Evolutionary conservation across 2,329 filamentous ascomycete species (phyloP), one percentile per base, ranked within the genome.

Genomic region (Pyricularia pennisetigena): DNA sequence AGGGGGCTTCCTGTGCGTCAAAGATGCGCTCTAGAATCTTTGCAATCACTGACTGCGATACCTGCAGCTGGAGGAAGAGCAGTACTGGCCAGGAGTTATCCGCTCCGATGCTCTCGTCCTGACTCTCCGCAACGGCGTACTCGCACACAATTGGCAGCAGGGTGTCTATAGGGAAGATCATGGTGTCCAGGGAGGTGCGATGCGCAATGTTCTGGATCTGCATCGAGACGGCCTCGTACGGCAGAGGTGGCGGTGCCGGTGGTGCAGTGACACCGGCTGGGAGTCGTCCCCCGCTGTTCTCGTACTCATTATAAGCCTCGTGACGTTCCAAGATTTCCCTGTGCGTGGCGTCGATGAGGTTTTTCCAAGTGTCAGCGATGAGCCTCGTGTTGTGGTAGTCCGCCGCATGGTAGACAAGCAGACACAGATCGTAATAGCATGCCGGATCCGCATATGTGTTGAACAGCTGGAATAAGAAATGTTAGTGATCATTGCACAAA

Each of bases 391-490:
- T 96, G 73, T 94, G 90, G 81, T 97, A 92, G 78, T 98, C 93
- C 64, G 94, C 94, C 0, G 90, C 87, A 77, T 96, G 90, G 81
- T 94, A 98, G 74, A 99, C 97, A 69, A 94, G 84, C 9, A 99
- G 86, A 76, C 92, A 97, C 66, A 99, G 86, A 76, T 98, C 95
- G 79, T 93, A 94, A 82, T 99, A 99, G 66, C 72, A 74, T 2
- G 93, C 95, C 74, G 92, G 90, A 75, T 97, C 94, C 68, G 94
- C 93, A 74, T 93, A 99, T 71, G 88, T 82, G 76, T 98, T 97
- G 81, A 93, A 99, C n/a, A 99, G 87, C 88, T 96, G 29, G 6
- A 74, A 16, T 2, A 14, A 3, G 30, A 65, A 62, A 12, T n/a
- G 69, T 72, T 69, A 76, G 70, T 67, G 24, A 23, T 20, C 26